Evolutionary conservation across 768 basidiomycete species (phyloP).

Genomic region (Termitomyces sp.): DNA sequence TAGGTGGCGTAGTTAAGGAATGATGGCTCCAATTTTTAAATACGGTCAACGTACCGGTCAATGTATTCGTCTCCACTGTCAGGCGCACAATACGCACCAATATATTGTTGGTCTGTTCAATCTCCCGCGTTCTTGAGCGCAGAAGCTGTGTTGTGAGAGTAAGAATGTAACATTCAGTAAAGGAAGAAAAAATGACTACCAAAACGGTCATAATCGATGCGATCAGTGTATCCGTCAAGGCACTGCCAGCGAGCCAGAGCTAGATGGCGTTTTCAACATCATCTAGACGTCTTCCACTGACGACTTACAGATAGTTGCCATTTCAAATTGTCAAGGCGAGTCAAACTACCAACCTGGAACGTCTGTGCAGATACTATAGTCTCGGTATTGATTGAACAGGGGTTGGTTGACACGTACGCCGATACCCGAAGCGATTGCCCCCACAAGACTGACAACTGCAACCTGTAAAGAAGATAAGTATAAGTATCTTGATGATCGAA

Average conservation of each 20-base stretch:
- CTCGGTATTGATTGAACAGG: background rate
- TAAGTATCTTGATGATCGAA: background rate
- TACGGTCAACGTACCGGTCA: constrained; percentile 2
- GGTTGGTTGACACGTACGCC: background rate
- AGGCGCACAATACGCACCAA: constrained; percentile 9
- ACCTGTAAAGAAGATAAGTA: background rate
- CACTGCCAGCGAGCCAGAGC: constrained; percentile 12
- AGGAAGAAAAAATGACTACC: background rate
- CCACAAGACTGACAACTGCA: constrained; percentile 1
- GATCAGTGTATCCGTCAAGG: constrained; percentile 11
- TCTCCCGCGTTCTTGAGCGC: constrained; percentile 6
- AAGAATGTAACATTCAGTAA: background rate
- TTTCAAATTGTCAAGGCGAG: constrained; percentile 4
- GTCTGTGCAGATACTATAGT: background rate
- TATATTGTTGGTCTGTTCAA: constrained; percentile 5
- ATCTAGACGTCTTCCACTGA: background rate
- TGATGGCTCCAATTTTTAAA: background rate
- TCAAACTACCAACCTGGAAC: constrained; percentile 2
- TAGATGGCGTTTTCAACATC: background rate
- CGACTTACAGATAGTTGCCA: constrained; percentile 11
- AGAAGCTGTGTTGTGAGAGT: constrained; percentile 6
- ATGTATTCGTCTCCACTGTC: constrained; percentile 12
- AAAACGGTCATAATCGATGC: constrained; percentile 8
- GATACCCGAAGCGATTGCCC: constrained; percentile 9
- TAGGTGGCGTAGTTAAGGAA: background rate